Percentiles rank a stretch among this genome's conserved stretches.
phyloP scores from a whole-genome alignment of 768 basidiomycete species.

The Suillus americanus region DNA sequence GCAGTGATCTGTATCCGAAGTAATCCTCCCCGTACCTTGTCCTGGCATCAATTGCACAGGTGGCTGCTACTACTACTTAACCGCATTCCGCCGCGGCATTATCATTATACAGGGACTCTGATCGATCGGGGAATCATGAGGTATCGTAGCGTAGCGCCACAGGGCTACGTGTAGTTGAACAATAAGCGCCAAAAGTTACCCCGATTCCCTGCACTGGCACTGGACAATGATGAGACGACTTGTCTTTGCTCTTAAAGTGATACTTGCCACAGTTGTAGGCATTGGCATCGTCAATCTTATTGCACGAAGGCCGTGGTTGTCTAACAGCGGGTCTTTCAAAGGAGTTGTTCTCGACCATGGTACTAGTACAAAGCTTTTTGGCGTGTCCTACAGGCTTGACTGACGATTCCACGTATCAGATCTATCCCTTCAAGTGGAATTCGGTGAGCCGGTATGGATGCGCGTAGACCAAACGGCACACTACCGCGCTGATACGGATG shows the following conservation, averaged over 20 bases:
- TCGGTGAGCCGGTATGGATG: conserved; percentile 21
- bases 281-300: neutral
- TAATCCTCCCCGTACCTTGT: neutral
- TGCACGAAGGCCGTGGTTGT: neutral
- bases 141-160: neutral
- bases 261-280: neutral
- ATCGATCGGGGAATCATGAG: neutral
- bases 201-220: neutral
- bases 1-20: neutral
- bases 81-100: too few relatives aligned
- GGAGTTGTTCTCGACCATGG: neutral
- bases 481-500: conserved; percentile 14
- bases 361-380: neutral
- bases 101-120: neutral
- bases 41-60: neutral
- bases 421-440: conserved; percentile 11
- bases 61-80: too few relatives aligned
- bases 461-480: conserved; percentile 24
- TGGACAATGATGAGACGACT: neutral
- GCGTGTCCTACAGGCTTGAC: neutral
- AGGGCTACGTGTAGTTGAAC: neutral
- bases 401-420: neutral
- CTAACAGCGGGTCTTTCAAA: neutral
- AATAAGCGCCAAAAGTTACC: neutral
- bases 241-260: neutral